Percentiles rank a stretch among this genome's conserved stretches.
phyloP scores from a whole-genome alignment of 805 yeast genomes.

The Wickerhamiella cacticola region DNA sequence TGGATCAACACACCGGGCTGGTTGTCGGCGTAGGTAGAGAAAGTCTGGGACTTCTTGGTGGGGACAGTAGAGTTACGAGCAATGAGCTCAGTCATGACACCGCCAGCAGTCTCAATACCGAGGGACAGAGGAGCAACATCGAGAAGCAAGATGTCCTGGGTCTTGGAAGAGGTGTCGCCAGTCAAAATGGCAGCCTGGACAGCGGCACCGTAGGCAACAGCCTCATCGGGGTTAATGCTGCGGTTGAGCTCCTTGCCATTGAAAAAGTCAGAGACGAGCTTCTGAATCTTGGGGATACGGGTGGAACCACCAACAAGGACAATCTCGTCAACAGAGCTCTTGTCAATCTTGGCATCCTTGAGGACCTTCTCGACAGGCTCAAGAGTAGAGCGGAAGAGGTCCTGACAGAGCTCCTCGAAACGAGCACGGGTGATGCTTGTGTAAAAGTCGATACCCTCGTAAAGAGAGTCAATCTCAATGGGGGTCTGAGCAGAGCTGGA shows the following conservation, averaged over 20 bases:
- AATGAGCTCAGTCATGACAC: constrained; percentile 95
- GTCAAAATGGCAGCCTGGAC: constrained; percentile 95
- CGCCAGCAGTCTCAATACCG: constrained; percentile 99
- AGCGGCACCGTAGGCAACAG: constrained; percentile 99
- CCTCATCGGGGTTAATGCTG: constrained; percentile 97
- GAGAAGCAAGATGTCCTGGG: constrained; percentile 84
- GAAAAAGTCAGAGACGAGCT: constrained; percentile 90
- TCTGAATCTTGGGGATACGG: constrained; percentile 95
- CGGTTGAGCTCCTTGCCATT: constrained; percentile 95
- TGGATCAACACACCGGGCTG: constrained; percentile 98
- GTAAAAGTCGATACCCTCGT: constrained; percentile 93
- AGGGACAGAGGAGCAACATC: constrained; percentile 96
- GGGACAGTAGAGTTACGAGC: constrained; percentile 98
- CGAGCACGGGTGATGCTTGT: constrained; percentile 94
- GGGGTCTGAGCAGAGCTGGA: constrained; percentile 94
- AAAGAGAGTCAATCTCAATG: constrained; percentile 86
- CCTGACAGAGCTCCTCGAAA: constrained; percentile 92
- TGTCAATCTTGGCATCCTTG: constrained; percentile 81
- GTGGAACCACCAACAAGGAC: constrained; percentile 97
- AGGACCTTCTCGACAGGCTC: constrained; percentile 94
- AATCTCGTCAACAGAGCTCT: constrained; percentile 80
- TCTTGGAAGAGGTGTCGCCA: constrained; percentile 92
- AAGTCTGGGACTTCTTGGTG: constrained; percentile 91
- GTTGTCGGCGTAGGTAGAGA: constrained; percentile 95
- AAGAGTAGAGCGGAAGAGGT: constrained; percentile 82